phyloP scores from a whole-genome alignment of 176 grass and related monocot species.

The Musa acuminata region DNA sequence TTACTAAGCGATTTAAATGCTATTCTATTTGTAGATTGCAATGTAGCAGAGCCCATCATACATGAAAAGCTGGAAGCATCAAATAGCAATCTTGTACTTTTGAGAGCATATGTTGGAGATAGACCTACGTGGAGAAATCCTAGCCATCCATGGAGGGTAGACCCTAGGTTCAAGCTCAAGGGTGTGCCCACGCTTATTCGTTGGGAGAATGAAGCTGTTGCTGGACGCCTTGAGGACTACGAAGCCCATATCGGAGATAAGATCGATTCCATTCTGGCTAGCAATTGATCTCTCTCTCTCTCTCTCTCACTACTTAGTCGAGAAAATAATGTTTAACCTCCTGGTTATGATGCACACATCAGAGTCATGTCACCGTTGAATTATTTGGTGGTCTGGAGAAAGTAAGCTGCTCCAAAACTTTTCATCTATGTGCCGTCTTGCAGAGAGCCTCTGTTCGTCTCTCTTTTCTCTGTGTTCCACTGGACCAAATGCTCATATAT shows the following conservation, averaged over 20 bases:
- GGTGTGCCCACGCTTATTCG: constrained; percentile 78
- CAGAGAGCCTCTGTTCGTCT: no score
- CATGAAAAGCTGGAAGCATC: constrained; percentile 40
- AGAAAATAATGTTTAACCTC: no score
- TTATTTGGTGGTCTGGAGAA: no score
- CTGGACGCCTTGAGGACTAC: constrained; percentile 49
- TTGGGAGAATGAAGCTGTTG: constrained; percentile 59
- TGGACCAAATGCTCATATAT: no score
- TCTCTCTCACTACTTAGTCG: no score
- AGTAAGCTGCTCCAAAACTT: no score
- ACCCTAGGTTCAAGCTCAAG: constrained; percentile 54
- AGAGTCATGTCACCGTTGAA: no score
- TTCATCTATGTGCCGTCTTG: no score
- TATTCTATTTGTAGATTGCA: constrained; percentile 53
- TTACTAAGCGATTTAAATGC: no score
- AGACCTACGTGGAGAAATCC: constrained; percentile 64
- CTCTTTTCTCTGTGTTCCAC: no score
- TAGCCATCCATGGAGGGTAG: constrained; percentile 62
- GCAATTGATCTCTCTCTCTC: no score
- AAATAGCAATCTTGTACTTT: constrained; percentile 44
- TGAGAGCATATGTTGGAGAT: constrained; percentile 79
- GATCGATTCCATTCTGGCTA: constrained; percentile 24
- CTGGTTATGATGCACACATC: no score
- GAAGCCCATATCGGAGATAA: constrained; percentile 55
- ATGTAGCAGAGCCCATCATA: constrained; percentile 87